Conservation (phyloP, 805 yeast species). For the Saccharomycopsis guyanensis region DNA sequence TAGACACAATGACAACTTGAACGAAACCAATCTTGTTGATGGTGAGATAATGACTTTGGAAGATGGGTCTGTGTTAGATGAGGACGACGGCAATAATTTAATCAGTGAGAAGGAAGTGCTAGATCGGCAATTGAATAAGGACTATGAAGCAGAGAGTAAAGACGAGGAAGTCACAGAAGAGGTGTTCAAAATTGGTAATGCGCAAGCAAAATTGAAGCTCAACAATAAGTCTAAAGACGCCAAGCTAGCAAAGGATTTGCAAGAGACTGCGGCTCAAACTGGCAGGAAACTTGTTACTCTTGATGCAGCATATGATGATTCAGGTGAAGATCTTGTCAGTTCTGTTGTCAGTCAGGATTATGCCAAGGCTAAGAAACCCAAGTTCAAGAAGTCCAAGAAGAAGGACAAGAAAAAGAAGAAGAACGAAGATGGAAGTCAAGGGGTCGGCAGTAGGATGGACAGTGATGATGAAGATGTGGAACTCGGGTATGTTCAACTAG, state of each 20-base stretch:
- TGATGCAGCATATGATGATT: conserved; percentile 11
- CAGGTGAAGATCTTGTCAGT: conserved; percentile 1
- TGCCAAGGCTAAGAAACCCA: conserved; percentile 7
- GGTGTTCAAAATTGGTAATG: conserved; percentile 22
- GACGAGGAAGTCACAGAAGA: conserved; percentile 15
- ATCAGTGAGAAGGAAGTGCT: conserved; percentile 29
- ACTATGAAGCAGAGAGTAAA: conserved; percentile 18
- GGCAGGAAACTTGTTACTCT: conserved; percentile 13
- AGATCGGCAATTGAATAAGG: conserved; percentile 22
- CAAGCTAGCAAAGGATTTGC: conserved; percentile 1
- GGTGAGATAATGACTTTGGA: conserved; percentile 39
- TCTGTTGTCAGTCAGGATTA: conserved; percentile 3
- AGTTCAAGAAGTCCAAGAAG: conserved; percentile 22
- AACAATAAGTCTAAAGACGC: conserved; percentile 4
- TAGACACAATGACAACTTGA: conserved; percentile 3
- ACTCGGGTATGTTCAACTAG: not conserved
- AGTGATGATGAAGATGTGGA: not conserved
- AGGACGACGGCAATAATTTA: conserved; percentile 28
- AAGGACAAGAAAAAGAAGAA: conserved; percentile 21
- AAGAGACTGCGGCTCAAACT: conserved; percentile 8
- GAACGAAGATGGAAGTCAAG: conserved; percentile 23
- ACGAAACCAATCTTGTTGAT: conserved; percentile 15
- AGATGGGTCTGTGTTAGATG: conserved; percentile 33
- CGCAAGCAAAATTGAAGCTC: conserved; percentile 8
- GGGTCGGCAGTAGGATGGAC: not conserved